Conservation (phyloP, 1,139 yeast species). For the Saccharomycopsis hybrid region DNA sequence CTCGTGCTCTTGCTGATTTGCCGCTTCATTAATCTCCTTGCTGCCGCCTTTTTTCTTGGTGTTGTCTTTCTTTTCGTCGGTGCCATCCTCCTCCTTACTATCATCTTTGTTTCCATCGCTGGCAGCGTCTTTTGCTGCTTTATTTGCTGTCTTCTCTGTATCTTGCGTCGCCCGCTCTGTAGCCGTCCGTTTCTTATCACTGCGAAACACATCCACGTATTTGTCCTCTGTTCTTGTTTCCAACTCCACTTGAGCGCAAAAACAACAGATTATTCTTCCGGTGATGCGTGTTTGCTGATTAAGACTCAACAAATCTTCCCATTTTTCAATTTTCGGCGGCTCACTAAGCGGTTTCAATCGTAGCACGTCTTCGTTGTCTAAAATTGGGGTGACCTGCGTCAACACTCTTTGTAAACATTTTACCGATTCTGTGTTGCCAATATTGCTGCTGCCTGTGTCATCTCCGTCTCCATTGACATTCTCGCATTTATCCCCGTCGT, state of each 20-base stretch:
- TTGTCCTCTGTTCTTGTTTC: slow-evolving; percentile 17
- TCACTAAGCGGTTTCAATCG: slow-evolving; percentile 8
- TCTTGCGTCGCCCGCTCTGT: no score
- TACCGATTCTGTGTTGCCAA: slow-evolving; percentile 2
- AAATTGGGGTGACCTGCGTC: slow-evolving; percentile 22
- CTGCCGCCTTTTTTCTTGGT: no score
- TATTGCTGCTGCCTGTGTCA: not conserved
- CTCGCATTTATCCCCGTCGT: no score
- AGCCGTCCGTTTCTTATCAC: no score
- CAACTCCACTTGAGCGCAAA: slow-evolving; percentile 29
- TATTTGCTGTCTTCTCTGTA: no score
- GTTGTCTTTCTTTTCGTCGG: no score
- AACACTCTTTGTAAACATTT: slow-evolving; percentile 11
- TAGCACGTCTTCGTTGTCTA: slow-evolving; percentile 22
- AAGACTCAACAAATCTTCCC: slow-evolving; percentile 25
- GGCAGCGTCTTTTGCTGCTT: no score
- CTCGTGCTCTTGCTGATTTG: no score
- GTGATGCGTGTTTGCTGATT: slow-evolving; percentile 27
- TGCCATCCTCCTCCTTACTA: no score
- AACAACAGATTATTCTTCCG: slow-evolving; percentile 29
- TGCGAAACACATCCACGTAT: slow-evolving; percentile 10
- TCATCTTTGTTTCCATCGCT: no score
- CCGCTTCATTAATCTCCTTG: no score
- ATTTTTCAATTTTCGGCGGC: slow-evolving; percentile 9
- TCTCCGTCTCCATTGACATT: no score